Evolutionary conservation across 257 asterid genomes (phyloP).

Genomic region (Gardenia jasminoides): DNA sequence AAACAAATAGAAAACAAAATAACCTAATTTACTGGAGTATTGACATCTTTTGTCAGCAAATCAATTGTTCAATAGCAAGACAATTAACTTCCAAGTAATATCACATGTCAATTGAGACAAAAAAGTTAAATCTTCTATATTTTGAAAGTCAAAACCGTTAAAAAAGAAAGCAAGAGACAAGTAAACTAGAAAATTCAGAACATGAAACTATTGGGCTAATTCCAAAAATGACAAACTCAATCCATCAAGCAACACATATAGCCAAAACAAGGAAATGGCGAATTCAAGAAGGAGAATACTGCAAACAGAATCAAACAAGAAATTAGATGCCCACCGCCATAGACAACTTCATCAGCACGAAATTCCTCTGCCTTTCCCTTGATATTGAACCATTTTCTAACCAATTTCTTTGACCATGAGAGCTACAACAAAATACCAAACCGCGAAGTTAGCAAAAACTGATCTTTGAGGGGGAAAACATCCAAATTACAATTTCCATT

Average conservation of each 20-base stretch:
- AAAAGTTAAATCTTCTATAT: background rate
- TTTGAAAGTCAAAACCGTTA: slow-evolving; percentile 31
- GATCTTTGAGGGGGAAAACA: slow-evolving; percentile 2
- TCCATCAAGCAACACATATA: slow-evolving; percentile 11
- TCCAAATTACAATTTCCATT: slow-evolving; percentile 15
- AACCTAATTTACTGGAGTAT: background rate
- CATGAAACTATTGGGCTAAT: background rate
- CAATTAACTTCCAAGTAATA: background rate
- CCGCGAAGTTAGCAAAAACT: slow-evolving; percentile 38
- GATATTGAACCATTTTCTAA: slow-evolving; percentile 82
- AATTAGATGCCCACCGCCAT: slow-evolving; percentile 56
- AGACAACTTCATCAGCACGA: slow-evolving; percentile 68
- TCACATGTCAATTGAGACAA: background rate
- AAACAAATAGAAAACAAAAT: background rate
- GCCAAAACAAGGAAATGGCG: slow-evolving; percentile 4
- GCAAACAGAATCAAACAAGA: slow-evolving; percentile 8
- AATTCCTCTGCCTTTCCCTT: slow-evolving; percentile 71
- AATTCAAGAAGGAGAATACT: slow-evolving; percentile 5
- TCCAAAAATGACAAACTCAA: background rate
- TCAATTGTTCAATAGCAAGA: background rate
- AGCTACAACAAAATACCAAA: slow-evolving; percentile 53
- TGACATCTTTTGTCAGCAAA: slow-evolving; percentile 5
- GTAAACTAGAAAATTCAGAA: background rate
- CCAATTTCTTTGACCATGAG: slow-evolving; percentile 90
- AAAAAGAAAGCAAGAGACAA: slow-evolving; percentile 36